These are phyloP conservation scores for Ustilago curta DNA, from an alignment of 1,284 basidiomycete species.

Conservation along the genomic window DNA sequence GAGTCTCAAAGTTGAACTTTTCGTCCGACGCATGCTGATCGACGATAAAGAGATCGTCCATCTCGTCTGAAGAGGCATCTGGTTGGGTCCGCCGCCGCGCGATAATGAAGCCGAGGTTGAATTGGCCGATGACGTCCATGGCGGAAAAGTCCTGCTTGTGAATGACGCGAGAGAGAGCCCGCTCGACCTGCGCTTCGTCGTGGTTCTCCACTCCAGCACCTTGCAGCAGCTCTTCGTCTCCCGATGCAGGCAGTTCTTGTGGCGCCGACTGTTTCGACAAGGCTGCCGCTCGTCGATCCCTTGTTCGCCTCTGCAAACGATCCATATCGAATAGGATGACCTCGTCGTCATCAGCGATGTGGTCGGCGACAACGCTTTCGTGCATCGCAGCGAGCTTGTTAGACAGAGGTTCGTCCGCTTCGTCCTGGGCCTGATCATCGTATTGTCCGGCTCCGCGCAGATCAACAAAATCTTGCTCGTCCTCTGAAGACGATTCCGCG, in stretches of 20 bases:
- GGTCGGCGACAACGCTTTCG: background rate
- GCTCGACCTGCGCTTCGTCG: conserved; percentile 76
- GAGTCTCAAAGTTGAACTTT: conserved; percentile 96
- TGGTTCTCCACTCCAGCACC: conserved; percentile 76
- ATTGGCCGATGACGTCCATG: conserved; percentile 93
- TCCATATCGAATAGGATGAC: conserved; percentile 11
- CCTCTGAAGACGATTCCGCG: conserved; percentile 1
- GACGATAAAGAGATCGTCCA: conserved; percentile 82
- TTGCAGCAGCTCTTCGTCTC: conserved; percentile 51
- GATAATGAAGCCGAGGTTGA: conserved; percentile 96
- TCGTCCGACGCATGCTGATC: conserved; percentile 84
- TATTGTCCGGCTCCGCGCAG: background rate
- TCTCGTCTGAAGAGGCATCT: conserved; percentile 14
- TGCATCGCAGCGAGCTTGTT: conserved; percentile 14
- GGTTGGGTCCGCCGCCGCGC: conserved; percentile 74
- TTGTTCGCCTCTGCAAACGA: conserved; percentile 9
- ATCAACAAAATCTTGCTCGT: background rate
- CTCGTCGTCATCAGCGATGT: background rate
- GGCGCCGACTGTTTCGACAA: background rate
- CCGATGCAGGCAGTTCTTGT: conserved; percentile 8
- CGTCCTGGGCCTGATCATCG: background rate
- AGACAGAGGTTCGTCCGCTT: conserved; percentile 8
- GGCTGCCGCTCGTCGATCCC: conserved; percentile 17
- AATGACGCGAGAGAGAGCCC: conserved; percentile 85
- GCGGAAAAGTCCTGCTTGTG: conserved; percentile 84